Base-by-base conservation (phyloP, 2,329 filamentous ascomycete genomes). In the Pezizomycotina sp. region DNA sequence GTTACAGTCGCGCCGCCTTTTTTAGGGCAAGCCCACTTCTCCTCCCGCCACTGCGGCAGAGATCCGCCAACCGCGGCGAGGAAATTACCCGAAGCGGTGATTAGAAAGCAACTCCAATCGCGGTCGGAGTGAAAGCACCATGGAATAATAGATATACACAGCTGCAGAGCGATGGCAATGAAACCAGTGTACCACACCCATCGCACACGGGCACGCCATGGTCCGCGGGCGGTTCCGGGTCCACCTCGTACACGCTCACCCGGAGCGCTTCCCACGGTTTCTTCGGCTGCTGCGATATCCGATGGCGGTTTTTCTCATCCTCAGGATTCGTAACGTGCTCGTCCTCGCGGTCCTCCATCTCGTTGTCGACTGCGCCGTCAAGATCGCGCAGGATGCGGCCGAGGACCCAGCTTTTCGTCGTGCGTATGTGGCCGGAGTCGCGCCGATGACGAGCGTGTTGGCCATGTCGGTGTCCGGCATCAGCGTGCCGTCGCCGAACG, bases 321-420 rank as follows among this genome's bases (percentile, higher is more conserved):
- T 40, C 26, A 43, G 33, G 28, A 13, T 36, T 26, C 7, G 10
- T 23, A 9, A 45, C 25, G 14, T 39, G 29, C 31, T 35, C 31
- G 19, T 31, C 35, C 31, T 49, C 42, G 36, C 39, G 36, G 16
- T 34, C 30, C 34, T 36, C 26, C 13, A 52, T 41, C 15, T 36
- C 34, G 13, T 32, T 32, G 16, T 48, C 18, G 12, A 45, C 49
- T 53, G 53, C 58, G 21, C 31, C 38, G 2, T 60, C 55, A 25
- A 54, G 56, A 42, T 63, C 60, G 16, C 60, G 50, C 9, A 62
- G 41, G 0, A 63, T 49, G 0, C 61, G 51, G 0, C 59, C 60
- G 9, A 64, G 45, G 7, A 63, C 47, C 60, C 60, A 64, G 12
- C 48, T 54, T 9, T 50, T 48, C 32, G 62, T 63, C 2, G 53